phyloP scores from a whole-genome alignment of 1,139 yeast species.

The Pichia kudriavzevii region DNA sequence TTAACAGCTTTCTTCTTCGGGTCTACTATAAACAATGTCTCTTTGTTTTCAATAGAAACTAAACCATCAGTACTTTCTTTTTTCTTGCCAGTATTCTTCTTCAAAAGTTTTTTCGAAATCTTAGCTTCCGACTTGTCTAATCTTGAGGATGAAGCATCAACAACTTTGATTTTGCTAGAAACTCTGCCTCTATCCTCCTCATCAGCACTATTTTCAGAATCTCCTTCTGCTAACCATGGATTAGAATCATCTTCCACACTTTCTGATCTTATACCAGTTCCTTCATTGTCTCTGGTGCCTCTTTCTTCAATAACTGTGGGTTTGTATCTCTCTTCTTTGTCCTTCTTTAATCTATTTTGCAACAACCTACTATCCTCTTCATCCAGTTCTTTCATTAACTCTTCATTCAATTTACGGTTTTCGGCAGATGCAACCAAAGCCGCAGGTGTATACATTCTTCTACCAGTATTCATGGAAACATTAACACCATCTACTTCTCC shows the following conservation, averaged over 20 bases:
- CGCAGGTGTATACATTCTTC: slow-evolving; percentile 76
- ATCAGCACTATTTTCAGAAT: slow-evolving; percentile 6
- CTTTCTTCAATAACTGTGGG: slow-evolving; percentile 3
- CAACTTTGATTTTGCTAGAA: slow-evolving; percentile 45
- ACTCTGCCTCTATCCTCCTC: slow-evolving; percentile 18
- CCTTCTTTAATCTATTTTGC: slow-evolving; percentile 27
- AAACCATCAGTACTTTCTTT: slow-evolving; percentile 26
- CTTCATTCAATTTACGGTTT: slow-evolving; percentile 35
- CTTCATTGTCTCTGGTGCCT: not conserved
- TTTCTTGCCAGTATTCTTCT: slow-evolving; percentile 27
- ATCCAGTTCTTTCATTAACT: slow-evolving; percentile 42
- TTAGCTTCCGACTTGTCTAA: slow-evolving; percentile 47
- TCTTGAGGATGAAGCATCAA: slow-evolving; percentile 48
- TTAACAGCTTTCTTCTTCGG: slow-evolving; percentile 15
- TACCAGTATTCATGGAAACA: slow-evolving; percentile 59
- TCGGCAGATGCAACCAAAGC: slow-evolving; percentile 41
- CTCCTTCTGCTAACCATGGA: slow-evolving; percentile 28
- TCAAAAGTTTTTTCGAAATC: slow-evolving; percentile 33
- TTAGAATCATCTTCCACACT: slow-evolving; percentile 36
- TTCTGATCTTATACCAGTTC: not conserved
- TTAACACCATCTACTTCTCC: slow-evolving; percentile 37
- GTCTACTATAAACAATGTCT: slow-evolving; percentile 32
- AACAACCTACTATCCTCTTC: slow-evolving; percentile 48
- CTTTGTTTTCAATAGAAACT: slow-evolving; percentile 42
- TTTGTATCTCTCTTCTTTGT: slow-evolving; percentile 7